A percentile compares a stretch with the other conserved stretches of the same genome.
Evolutionary conservation across 352 stramenopile species (phyloP).

Genomic region (Nothophytophthora sp.): DNA sequence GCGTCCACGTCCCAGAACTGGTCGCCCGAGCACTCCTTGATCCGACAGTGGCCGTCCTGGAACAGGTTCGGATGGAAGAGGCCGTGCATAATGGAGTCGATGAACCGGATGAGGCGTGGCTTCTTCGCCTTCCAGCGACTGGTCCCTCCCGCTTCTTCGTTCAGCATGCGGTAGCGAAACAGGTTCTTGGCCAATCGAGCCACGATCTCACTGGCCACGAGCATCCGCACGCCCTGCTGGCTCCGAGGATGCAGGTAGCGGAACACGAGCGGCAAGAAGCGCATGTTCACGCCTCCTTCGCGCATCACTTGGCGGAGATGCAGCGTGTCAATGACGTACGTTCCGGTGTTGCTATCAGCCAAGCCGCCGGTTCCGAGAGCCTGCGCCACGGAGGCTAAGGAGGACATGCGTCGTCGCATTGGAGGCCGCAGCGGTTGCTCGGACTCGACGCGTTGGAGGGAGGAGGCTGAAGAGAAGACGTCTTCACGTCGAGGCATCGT

Average conservation of each 20-base stretch:
- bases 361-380: constrained; percentile 12
- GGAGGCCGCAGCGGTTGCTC: constrained; percentile 17
- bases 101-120: constrained; percentile 55
- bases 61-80: constrained; percentile 54
- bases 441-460: constrained; percentile 6
- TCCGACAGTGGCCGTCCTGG: constrained; percentile 12
- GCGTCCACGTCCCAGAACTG: constrained; percentile 83
- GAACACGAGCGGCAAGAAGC: constrained; percentile 74
- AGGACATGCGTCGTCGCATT: constrained; percentile 36
- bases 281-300: constrained; percentile 64
- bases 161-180: constrained; percentile 63
- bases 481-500: constrained; percentile 28
- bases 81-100: constrained; percentile 71
- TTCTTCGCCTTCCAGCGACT: constrained; percentile 65
- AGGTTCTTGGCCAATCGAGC: constrained; percentile 72
- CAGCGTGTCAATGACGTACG: constrained; percentile 72
- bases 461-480: constrained; percentile 17
- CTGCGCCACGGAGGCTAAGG: constrained; percentile 39
- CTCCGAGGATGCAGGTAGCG: constrained; percentile 31
- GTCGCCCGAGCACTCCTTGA: constrained; percentile 45
- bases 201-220: constrained; percentile 75
- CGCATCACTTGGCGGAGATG: constrained; percentile 66
- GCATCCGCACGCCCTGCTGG: constrained; percentile 51
- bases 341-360: constrained; percentile 26
- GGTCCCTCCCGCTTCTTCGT: constrained; percentile 40